phyloP scores from a whole-genome alignment of 805 yeast species.

The Nakazawaea ambrosiae region DNA sequence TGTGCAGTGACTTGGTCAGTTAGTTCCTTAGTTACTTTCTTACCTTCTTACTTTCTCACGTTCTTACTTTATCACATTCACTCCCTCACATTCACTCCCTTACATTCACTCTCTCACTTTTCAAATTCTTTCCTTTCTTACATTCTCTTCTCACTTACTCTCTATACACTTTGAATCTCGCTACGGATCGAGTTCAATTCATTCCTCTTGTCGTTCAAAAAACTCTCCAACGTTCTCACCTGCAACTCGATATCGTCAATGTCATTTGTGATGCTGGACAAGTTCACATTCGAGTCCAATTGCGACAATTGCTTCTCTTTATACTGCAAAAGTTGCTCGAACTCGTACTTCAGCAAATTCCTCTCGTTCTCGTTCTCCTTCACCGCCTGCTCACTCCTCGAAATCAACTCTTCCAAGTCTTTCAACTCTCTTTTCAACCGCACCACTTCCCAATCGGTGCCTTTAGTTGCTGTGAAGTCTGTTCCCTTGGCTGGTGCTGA shows the following conservation, averaged over 20 bases:
- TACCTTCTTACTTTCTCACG: too few relatives aligned
- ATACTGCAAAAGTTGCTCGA: conserved; percentile 75
- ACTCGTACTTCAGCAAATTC: conserved; percentile 46
- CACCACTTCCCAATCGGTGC: conserved; percentile 92
- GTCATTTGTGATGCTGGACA: conserved; percentile 51
- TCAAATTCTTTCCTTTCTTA: too few relatives aligned
- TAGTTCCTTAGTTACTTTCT: too few relatives aligned
- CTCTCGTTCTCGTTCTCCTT: conserved; percentile 18
- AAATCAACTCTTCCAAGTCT: conserved; percentile 63
- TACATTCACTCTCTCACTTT: too few relatives aligned
- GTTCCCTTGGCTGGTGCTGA: conserved; percentile 36
- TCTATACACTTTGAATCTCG: background rate
- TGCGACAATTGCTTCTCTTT: conserved; percentile 54
- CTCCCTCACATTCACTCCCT: too few relatives aligned
- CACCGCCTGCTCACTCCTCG: conserved; percentile 45
- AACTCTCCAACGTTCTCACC: conserved; percentile 64
- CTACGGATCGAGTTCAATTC: conserved; percentile 46
- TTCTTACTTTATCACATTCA: too few relatives aligned
- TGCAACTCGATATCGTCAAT: conserved; percentile 71
- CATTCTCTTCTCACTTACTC: background rate
- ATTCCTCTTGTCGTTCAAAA: conserved; percentile 48
- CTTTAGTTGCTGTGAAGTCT: conserved; percentile 64
- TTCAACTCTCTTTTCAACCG: conserved; percentile 72
- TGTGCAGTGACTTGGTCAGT: too few relatives aligned
- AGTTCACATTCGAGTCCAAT: conserved; percentile 29